Base-by-base conservation (phyloP, 2,329 filamentous ascomycete genomes). In the Stachybotrys chlorohalonatus region DNA sequence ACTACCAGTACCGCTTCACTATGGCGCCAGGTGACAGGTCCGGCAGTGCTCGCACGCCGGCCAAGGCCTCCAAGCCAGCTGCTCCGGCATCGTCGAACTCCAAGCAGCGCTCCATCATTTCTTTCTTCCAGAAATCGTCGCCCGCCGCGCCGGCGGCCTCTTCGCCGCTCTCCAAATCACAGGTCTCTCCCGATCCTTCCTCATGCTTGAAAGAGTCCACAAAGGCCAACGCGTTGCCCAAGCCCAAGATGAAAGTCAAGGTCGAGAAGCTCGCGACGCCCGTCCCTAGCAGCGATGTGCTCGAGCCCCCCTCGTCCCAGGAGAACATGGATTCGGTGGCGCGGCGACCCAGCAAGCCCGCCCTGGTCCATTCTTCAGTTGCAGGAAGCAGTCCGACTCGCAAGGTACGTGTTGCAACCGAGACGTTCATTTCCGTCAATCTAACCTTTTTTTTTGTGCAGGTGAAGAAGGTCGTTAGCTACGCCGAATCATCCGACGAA, bases 401-500 rank as follows among this genome's bases (percentile, higher is more conserved):
- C 64, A 91, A 91, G 80, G 90, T 90, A 76, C 58, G 61, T 51
- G 16, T 11, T 15, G 4, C 31, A 11, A 11, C 2, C 8, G 39
- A 11, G 24, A 11, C 11, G 3, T 31, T 5, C 31, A 31, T 6
- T 31, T 24, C 4, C 24, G 24, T 2, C 24, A 24, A 24, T 45
- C 11, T 42, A 42, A 42, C 36, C 3, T 9, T 42, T 42, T 45
- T 52, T 49, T 6, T 13, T 52, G 1, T 24, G 24, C 53, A 83
- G 80, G 69, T 67, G 4, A 82, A 76, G 62, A 83, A 81, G 64
- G 68, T 69, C 0, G 80, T 94, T 60, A 94, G 81, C 67, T 97
- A 97, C 68, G 86, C 87, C 59, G 92, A 96, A 64, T 91, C 89
- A 1, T 90, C 89, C 49, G 87, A 89, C 53, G 86, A 89, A 11